Base-by-base conservation (phyloP, 768 basidiomycete species). In the Suillus decipiens region DNA sequence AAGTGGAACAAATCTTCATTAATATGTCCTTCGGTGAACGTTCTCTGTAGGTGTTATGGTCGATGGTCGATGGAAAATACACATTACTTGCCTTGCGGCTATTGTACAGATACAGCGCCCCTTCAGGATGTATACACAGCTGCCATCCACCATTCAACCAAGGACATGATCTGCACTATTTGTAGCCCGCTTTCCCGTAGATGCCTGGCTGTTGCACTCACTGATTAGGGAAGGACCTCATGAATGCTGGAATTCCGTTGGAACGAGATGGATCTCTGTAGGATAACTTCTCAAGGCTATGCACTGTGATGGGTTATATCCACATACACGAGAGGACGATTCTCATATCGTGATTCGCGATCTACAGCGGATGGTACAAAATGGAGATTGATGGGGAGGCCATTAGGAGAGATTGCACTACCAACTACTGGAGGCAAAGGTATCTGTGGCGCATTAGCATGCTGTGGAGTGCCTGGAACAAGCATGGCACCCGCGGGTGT, bases 31-130 rank as follows among this genome's bases (percentile, higher is more conserved):
- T 57, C 56, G 31, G 56, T 41, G 39, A 41, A 57, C 24, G 56
- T 41, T 7, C 56, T 57, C 56, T 57, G 37, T 17, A 41, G 39
- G 11, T 1, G 8, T 11, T 12, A 19, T 11, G 24, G 7, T 57
- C 17, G 1, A 28, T 41, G 24, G n/a, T 19, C 24, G 2, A 28
- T 22, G 17, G 19, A 2, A 19, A 31, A 41, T 19, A 31, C 1
- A 11, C 3, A 28, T 41, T 7, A 8, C 74, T 0, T 55, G 83
- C 85, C 71, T 78, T 78, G 11, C 71, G 64, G 50, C 61, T 22
- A 57, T 85, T 74, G 67, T 76, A 79, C 63, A 84, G 86, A 68
- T 87, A 88, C 19, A 80, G 74, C 12, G 78, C 79, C 4, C 86
- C 86, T 72, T 88, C 86, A 0, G 86, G 84, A 68, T 87, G 86